phyloP scores from a whole-genome alignment of 2,329 filamentous ascomycete species.

The Hypoxylon sp. region DNA sequence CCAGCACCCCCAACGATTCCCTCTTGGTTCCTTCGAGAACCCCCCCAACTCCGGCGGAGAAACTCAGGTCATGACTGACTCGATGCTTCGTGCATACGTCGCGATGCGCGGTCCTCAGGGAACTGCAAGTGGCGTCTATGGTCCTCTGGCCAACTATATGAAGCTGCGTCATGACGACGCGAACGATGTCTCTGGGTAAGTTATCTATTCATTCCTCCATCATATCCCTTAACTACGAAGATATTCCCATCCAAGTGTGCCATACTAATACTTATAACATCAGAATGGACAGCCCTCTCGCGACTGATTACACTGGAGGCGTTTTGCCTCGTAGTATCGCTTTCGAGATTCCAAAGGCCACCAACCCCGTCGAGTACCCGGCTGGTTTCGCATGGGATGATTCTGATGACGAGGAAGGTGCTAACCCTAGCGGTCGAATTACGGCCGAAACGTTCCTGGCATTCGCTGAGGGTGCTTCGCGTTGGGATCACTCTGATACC shows the following conservation, averaged over 20 bases:
- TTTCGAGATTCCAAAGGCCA: constrained; percentile 41
- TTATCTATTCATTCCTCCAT: constrained; percentile 1
- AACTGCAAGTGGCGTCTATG: constrained; percentile 28
- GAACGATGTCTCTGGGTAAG: constrained; percentile 43
- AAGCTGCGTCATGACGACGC: constrained; percentile 25
- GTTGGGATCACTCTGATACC: constrained; percentile 49
- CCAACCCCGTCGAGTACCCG: not conserved
- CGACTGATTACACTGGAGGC: constrained; percentile 29
- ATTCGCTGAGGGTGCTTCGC: constrained; percentile 56
- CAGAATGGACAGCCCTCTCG: constrained; percentile 43
- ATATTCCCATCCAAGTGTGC: not conserved
- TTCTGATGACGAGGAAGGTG: constrained; percentile 57
- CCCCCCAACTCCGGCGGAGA: not conserved
- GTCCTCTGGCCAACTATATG: constrained; percentile 51
- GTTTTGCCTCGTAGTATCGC: constrained; percentile 45
- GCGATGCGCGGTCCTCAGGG: constrained; percentile 49
- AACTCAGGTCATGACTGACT: constrained; percentile 46
- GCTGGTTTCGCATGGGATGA: constrained; percentile 29
- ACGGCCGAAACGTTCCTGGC: constrained; percentile 60
- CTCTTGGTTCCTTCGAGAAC: not conserved
- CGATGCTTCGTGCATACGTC: constrained; percentile 50
- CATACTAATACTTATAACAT: constrained; percentile 14
- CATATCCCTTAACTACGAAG: not conserved
- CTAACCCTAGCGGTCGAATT: constrained; percentile 56
- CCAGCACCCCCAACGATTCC: not conserved